Evolutionary conservation across 139 green algal species (phyloP).

Genomic region (Penium margaritaceum): DNA sequence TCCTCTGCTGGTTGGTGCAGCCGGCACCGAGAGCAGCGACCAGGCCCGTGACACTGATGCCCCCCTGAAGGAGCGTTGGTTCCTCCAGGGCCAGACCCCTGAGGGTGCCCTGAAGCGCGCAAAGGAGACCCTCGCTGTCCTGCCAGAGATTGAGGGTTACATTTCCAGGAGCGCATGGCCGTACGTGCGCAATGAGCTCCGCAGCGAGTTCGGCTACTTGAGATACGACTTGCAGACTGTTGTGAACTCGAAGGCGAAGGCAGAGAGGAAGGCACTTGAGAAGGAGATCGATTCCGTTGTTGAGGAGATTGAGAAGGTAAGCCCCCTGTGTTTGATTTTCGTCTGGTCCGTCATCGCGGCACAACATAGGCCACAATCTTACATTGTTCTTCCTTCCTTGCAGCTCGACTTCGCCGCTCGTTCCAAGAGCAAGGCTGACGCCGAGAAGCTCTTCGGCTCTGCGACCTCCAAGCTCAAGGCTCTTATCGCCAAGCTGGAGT

Average conservation of each 20-base stretch:
- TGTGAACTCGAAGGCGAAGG: constrained; percentile 35
- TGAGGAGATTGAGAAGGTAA: constrained; percentile 34
- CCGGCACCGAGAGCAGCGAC: constrained; percentile 38
- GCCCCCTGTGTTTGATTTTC: constrained; percentile 2
- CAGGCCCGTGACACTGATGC: constrained; percentile 39
- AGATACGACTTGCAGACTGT: constrained; percentile 37
- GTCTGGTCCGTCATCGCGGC: background rate
- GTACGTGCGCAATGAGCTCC: constrained; percentile 44
- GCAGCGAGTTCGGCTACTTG: constrained; percentile 35
- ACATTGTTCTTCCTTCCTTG: background rate
- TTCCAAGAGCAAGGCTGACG: constrained; percentile 27
- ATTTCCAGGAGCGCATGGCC: constrained; percentile 45
- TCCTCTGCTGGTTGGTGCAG: too few relatives aligned
- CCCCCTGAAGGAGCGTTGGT: constrained; percentile 44
- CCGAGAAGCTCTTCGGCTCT: constrained; percentile 23
- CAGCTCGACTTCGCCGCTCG: constrained; percentile 42
- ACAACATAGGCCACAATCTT: background rate
- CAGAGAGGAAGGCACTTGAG: constrained; percentile 36
- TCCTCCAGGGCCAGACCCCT: constrained; percentile 18
- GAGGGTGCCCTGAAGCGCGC: constrained; percentile 16
- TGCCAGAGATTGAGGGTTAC: constrained; percentile 21
- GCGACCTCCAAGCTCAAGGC: constrained; percentile 32
- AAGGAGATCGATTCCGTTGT: constrained; percentile 24
- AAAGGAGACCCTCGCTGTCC: constrained; percentile 22
- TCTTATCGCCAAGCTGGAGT: constrained; percentile 34